These are phyloP conservation scores for Colletotrichum graminicola DNA, from an alignment of 2,329 filamentous ascomycete species.

Conservation along the genomic window DNA sequence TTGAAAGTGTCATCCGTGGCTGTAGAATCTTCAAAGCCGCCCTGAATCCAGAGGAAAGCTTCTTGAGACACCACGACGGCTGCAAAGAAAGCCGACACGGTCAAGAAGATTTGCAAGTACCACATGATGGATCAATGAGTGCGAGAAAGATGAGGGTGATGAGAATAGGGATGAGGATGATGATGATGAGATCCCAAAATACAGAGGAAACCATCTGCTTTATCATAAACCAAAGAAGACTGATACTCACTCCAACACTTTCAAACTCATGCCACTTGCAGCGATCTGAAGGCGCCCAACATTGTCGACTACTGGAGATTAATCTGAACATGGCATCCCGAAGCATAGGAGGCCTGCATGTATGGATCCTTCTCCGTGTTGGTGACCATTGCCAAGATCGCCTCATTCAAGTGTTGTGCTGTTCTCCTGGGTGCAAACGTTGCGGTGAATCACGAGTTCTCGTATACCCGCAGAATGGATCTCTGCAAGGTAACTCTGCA, in stretches of 20 bases:
- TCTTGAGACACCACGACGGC: slow-evolving; percentile 46
- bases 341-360: neutral
- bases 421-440: neutral
- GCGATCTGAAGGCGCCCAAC: neutral
- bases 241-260: neutral
- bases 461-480: slow-evolving; percentile 15
- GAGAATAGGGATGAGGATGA: neutral
- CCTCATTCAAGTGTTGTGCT: neutral
- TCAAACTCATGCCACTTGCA: neutral
- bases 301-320: neutral
- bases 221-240: neutral
- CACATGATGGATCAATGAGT: neutral
- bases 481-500: slow-evolving; percentile 21
- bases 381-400: slow-evolving; percentile 27
- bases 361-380: neutral
- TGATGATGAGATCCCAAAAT: neutral
- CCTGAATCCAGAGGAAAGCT: slow-evolving; percentile 51
- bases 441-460: neutral
- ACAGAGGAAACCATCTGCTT: neutral
- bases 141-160: neutral
- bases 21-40: slow-evolving; percentile 50
- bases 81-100: neutral
- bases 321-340: neutral
- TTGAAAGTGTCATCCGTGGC: slow-evolving; percentile 55
- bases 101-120: neutral